Conservation (phyloP, 139 green algal species). For the Coelastrella sp. region DNA sequence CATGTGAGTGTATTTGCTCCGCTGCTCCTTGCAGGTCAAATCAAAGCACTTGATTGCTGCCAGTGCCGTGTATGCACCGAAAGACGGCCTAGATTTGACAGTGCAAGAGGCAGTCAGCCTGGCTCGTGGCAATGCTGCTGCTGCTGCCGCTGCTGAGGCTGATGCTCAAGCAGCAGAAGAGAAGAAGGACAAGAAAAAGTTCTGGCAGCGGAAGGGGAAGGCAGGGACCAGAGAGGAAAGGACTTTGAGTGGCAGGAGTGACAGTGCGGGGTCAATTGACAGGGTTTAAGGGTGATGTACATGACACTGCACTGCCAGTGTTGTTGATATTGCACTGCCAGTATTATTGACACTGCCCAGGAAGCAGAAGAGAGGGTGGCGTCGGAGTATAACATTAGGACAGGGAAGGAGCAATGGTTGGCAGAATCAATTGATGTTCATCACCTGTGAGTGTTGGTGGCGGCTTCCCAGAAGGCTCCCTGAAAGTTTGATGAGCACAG, state of each 20-base stretch:
- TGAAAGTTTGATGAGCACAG: too few relatives aligned
- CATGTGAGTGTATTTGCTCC: neutral
- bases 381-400: too few relatives aligned
- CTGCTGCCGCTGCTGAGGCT: neutral
- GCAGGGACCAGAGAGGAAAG: constrained; percentile 10
- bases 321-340: too few relatives aligned
- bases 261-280: constrained; percentile 29
- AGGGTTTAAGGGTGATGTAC: neutral
- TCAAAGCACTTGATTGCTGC: constrained; percentile 30
- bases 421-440: too few relatives aligned
- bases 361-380: too few relatives aligned
- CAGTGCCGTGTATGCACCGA: neutral
- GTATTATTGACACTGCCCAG: too few relatives aligned
- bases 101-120: constrained; percentile 34
- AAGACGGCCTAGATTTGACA: neutral
- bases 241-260: constrained; percentile 37
- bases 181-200: constrained; percentile 8
- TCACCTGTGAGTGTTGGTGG: too few relatives aligned
- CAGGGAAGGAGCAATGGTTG: too few relatives aligned
- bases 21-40: neutral
- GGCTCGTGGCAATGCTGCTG: neutral
- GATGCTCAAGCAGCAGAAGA: neutral
- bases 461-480: too few relatives aligned
- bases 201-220: neutral
- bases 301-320: too few relatives aligned